Conservation (phyloP, 768 basidiomycete genomes). For the Lactifluus echinatus region DNA sequence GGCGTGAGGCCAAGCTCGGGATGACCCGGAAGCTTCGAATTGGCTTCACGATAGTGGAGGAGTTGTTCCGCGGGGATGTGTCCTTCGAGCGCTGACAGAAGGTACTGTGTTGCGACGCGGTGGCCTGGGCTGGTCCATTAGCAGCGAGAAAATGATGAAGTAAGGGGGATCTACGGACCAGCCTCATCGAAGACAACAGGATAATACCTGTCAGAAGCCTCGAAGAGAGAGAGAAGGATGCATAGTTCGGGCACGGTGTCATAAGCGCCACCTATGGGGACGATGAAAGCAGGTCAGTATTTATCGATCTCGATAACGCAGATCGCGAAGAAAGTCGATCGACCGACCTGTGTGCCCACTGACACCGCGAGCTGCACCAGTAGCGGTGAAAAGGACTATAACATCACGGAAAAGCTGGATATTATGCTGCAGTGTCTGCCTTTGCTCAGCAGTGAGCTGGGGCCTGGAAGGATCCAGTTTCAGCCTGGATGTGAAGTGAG, state of each 20-base stretch:
- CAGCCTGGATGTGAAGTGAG: constrained; percentile 36
- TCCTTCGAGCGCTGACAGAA: constrained; percentile 72
- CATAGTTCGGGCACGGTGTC: constrained; percentile 79
- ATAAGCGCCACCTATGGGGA: constrained; percentile 33
- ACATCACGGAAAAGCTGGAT: constrained; percentile 78
- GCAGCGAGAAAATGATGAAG: neutral
- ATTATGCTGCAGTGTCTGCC: constrained; percentile 49
- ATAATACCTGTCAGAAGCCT: constrained; percentile 50
- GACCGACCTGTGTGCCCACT: constrained; percentile 71
- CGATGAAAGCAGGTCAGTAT: neutral
- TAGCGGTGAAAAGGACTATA: constrained; percentile 80
- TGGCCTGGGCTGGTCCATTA: constrained; percentile 44
- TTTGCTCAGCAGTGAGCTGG: constrained; percentile 55
- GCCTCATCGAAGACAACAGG: constrained; percentile 77
- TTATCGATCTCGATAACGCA: too few species aligned
- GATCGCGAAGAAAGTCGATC: too few species aligned
- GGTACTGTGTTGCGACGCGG: constrained; percentile 85
- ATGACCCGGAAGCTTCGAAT: constrained; percentile 82
- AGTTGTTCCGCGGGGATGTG: constrained; percentile 65
- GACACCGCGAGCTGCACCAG: constrained; percentile 77
- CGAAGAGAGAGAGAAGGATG: constrained; percentile 67
- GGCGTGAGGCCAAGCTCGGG: constrained; percentile 86
- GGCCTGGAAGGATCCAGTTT: constrained; percentile 63
- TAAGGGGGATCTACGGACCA: constrained; percentile 37
- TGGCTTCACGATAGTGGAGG: constrained; percentile 76